Percentiles rank a stretch among this genome's conserved stretches.
Evolutionary conservation across 108 stramenopile species (phyloP).

Genomic region (Cyclotella baltica): DNA sequence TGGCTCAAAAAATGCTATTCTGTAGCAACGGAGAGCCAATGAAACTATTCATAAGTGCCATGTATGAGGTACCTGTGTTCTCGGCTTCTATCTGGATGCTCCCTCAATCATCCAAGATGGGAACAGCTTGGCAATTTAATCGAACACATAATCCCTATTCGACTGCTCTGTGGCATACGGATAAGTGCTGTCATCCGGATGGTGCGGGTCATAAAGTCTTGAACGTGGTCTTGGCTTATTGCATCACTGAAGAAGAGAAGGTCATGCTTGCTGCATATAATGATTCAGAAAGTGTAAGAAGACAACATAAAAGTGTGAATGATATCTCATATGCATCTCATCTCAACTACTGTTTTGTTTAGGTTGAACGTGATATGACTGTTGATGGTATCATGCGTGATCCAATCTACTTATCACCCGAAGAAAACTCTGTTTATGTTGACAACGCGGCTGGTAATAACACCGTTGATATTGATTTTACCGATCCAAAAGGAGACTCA

Average conservation of each 20-base stretch:
- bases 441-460: background rate
- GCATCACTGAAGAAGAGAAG: slow-evolving; percentile 42
- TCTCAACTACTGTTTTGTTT: no score
- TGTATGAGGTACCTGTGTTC: slow-evolving; percentile 49
- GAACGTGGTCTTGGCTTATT: slow-evolving; percentile 35
- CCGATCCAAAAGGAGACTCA: slow-evolving; percentile 21
- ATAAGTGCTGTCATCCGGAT: slow-evolving; percentile 37
- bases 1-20: slow-evolving; percentile 14
- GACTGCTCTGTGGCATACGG: slow-evolving; percentile 29
- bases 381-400: slow-evolving; percentile 23
- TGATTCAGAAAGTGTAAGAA: background rate
- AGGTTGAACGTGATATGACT: slow-evolving; percentile 35
- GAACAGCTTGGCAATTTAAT: slow-evolving; percentile 21
- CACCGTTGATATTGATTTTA: slow-evolving; percentile 26
- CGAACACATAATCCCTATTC: slow-evolving; percentile 12
- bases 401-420: slow-evolving; percentile 39
- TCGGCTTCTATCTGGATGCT: slow-evolving; percentile 45
- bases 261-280: background rate
- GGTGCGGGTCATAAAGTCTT: slow-evolving; percentile 26
- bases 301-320: no score
- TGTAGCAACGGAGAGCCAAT: slow-evolving; percentile 32
- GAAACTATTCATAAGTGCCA: slow-evolving; percentile 26
- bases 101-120: slow-evolving; percentile 26
- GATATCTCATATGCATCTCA: no score
- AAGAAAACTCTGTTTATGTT: slow-evolving; percentile 37